Evolutionary conservation across 2,329 filamentous ascomycete genomes (phyloP).

Genomic region (Lecanicillium sp.): DNA sequence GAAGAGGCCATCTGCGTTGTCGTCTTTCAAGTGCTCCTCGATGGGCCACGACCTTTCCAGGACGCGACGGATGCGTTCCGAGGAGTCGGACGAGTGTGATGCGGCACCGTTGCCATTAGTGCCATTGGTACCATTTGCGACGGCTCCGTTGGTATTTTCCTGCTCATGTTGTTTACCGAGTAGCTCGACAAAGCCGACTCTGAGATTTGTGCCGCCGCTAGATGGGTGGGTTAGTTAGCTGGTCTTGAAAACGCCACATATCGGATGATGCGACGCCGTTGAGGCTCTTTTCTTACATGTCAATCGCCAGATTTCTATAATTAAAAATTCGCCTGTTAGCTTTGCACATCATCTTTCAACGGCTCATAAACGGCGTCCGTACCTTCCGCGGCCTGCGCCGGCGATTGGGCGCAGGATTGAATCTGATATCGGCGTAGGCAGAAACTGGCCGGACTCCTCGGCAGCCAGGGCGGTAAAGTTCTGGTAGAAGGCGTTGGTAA

Average conservation of each 20-base stretch:
- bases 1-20: slow-evolving; percentile 69
- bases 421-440: slow-evolving; percentile 54
- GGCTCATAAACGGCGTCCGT: slow-evolving; percentile 21
- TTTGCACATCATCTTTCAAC: too few species aligned
- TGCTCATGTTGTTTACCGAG: slow-evolving; percentile 25
- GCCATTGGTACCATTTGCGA: slow-evolving; percentile 11
- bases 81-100: slow-evolving; percentile 4
- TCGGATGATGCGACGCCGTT: too few species aligned
- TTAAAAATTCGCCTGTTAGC: neutral
- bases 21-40: slow-evolving; percentile 61
- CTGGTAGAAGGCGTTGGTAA: slow-evolving; percentile 39
- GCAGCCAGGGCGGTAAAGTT: slow-evolving; percentile 44
- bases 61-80: slow-evolving; percentile 44
- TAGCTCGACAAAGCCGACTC: slow-evolving; percentile 61
- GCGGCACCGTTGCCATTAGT: neutral
- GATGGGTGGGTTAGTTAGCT: too few species aligned
- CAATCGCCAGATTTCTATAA: slow-evolving; percentile 52
- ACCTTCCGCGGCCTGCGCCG: slow-evolving; percentile 38
- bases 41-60: slow-evolving; percentile 71
- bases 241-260: too few species aligned
- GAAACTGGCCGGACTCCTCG: slow-evolving; percentile 46
- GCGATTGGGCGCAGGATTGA: slow-evolving; percentile 44
- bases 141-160: slow-evolving; percentile 11
- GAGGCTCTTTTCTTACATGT: slow-evolving; percentile 46
- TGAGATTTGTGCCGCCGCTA: slow-evolving; percentile 61